Evolutionary conservation across 225 moss, liverwort and hornwort genomes (phyloP), one percentile per base, ranked within the genome.

Genomic region (Straminergon stramineum): DNA sequence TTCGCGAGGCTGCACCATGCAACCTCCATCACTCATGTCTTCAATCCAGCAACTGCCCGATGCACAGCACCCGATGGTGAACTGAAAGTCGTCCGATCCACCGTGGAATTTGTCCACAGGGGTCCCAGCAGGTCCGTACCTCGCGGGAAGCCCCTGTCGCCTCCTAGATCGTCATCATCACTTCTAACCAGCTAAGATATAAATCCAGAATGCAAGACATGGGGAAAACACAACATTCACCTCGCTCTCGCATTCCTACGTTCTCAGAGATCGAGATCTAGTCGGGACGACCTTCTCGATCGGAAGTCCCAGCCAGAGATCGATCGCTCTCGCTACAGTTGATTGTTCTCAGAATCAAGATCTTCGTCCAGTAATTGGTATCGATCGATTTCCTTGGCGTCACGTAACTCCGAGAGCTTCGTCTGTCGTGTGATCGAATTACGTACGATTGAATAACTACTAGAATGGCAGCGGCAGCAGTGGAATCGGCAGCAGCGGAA

Each of bases 61-160:
- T 74, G 52, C 82, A 74, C 82, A 62, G 45, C 45, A 28, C 37
- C 68, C 87, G 80, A 87, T 19, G 43, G 35, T 73, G 73, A 60
- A 57, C 27, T 2, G 30, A 51, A 53, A 74, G 69, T n/a, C 69
- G 62, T 24, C n/a, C 60, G 20, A 61, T 81, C 8, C 8, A 71
- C 71, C 80, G 78, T 83, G 86, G 92, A 92, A 64, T 83, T 86
- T 37, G 86, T 86, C 90, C 90, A 84, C 65, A 30, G 55, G 32
- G 90, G 87, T 66, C 89, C 89, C 86, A 66, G 57, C 64, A 31
- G 65, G 37, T 34, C 60, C 83, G 51, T 52, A 76, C 63, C 52
- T 70, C 13, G n/a, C 28, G 14, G 21, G 14, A 71, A 86, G 81
- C 23, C 17, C 13, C 56, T 77, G 87, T 87, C 57, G n/a, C 52